Base-by-base conservation (phyloP, 352 stramenopile species). In the Pythium monospermum region DNA sequence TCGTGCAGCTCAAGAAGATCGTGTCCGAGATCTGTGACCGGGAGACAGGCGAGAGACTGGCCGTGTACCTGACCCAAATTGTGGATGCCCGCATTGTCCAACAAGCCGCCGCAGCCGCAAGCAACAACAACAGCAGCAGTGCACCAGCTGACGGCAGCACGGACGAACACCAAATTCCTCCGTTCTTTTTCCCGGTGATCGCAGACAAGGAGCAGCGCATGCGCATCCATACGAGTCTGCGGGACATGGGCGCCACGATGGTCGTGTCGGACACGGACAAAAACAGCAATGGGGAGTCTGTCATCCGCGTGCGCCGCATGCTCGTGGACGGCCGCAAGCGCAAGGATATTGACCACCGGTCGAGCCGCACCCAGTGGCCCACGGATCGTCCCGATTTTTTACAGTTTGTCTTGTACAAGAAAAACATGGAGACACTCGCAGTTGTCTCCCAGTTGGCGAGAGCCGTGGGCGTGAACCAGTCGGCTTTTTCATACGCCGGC, bases 371-470 rank as follows among this genome's bases (percentile, higher is more conserved):
- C 40, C 61, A 64, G 28, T 87, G 83, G 78, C 74, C 82, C 25
- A 66, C 73, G 49, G 78, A 87, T 61, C 66, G 79, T 1, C 77
- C 84, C 4, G 77, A 98, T 43, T 98, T 88, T 65, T 66, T 98
- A 28, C 76, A 87, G 55, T 98, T 99, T 71, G 86, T 97, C 22
- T 62, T 99, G 3, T 98, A 98, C 80, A 98, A 98, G 61, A 90
- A 96, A 67, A 99, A 98, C 74, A 89, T 92, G 61, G 96, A 99
- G 58, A 98, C 94, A 12, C 80, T 86, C 18, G 91, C 76, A 16
- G 73, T 87, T 22, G 82, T 95, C 63, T 73, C 82, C 40, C 83
- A 94, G 56, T 49, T 96, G 12, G 74, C 73, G 25, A 85, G 85
- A n/a, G 66, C 75, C 12, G 66, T 95, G 55, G 75, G 82, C 19